A percentile compares a stretch with the other conserved stretches of the same genome.
phyloP scores from a whole-genome alignment of 2,329 filamentous ascomycete species.

The Cladosporium sp. region DNA sequence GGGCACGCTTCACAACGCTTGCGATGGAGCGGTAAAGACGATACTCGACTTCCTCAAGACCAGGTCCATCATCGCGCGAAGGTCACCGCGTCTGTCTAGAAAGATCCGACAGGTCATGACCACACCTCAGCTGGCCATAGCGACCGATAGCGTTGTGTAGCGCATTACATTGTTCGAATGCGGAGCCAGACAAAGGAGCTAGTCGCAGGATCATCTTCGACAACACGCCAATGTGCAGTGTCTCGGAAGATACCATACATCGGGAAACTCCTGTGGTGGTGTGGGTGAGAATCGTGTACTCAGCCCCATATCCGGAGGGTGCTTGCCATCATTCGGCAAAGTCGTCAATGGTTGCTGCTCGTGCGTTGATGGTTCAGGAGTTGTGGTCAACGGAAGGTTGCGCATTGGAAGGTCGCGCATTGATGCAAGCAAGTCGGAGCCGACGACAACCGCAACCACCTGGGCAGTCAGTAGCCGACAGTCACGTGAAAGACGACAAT shows the following conservation, averaged over 20 bases:
- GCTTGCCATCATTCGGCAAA: not conserved
- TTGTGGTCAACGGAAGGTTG: not conserved
- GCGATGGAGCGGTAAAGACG: not conserved
- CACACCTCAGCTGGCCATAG: not conserved
- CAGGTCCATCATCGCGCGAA: not conserved
- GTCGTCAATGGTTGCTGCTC: not conserved
- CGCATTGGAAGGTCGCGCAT: not conserved
- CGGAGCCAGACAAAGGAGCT: not conserved
- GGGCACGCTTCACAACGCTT: not conserved
- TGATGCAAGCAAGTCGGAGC: not conserved
- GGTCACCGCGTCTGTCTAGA: not conserved
- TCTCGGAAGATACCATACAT: not conserved
- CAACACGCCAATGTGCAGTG: not conserved
- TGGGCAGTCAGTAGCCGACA: not conserved
- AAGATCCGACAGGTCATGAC: not conserved
- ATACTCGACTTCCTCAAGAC: not conserved
- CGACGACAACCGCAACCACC: not conserved
- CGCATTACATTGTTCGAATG: not conserved
- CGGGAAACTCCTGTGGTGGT: not conserved
- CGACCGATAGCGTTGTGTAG: not conserved
- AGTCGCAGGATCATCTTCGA: not conserved
- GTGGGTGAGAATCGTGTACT: not conserved
- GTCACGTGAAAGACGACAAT: not conserved
- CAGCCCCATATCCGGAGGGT: not conserved
- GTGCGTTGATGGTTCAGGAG: not conserved